Percentiles rank a stretch among this genome's conserved stretches.
phyloP scores from a whole-genome alignment of 2,329 filamentous ascomycete species.

The Periconia sp. region DNA sequence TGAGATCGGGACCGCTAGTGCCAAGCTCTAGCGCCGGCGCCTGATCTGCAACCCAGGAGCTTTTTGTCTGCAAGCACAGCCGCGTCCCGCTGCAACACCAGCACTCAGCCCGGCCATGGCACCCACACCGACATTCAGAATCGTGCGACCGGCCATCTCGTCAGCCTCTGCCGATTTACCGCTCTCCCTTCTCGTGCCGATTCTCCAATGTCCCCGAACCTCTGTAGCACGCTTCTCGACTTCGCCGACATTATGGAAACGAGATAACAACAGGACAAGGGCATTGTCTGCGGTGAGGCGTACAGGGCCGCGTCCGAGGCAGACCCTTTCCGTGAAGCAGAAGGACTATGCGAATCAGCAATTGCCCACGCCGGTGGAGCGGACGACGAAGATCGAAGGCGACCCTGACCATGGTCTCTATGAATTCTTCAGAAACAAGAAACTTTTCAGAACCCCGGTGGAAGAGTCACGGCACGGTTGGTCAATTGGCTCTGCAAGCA shows the following conservation, averaged over 20 bases:
- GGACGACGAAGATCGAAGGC: conserved; percentile 63
- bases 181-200: conserved; percentile 34
- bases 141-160: conserved; percentile 29
- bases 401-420: conserved; percentile 86
- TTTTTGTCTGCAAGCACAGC: conserved; percentile 25
- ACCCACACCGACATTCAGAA: conserved; percentile 32
- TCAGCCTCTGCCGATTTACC: conserved; percentile 24
- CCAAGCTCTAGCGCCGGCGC: conserved; percentile 1
- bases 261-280: conserved; percentile 79
- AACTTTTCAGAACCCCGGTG: conserved; percentile 73
- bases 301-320: conserved; percentile 69
- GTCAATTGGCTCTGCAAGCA: not conserved
- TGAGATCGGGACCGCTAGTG: not conserved
- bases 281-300: conserved; percentile 82
- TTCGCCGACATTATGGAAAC: conserved; percentile 58
- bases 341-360: conserved; percentile 51
- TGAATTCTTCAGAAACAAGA: conserved; percentile 81
- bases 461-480: conserved; percentile 73
- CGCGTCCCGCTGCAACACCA: conserved; percentile 20
- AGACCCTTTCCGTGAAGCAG: conserved; percentile 75
- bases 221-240: conserved; percentile 61
- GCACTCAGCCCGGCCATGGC: conserved; percentile 36
- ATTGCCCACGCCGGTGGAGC: conserved; percentile 74
- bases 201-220: conserved; percentile 26
- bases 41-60: conserved; percentile 14